Base-by-base conservation (phyloP, 2,329 filamentous ascomycete species). In the Aspergillus amoenus region DNA sequence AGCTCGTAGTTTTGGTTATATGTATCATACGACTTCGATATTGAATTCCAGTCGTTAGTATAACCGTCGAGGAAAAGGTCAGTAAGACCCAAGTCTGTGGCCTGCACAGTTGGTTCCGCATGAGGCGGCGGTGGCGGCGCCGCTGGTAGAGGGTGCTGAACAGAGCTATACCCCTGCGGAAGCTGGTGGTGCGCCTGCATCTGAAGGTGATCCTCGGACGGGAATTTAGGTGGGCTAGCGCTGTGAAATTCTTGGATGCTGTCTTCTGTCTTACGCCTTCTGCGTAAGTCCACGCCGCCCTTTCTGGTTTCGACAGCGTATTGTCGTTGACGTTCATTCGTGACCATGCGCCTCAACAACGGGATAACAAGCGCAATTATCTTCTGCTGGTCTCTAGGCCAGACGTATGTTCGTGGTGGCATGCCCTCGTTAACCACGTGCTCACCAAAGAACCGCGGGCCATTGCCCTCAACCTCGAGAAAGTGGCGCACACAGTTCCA, bases 301-400 rank as follows among this genome's bases (percentile, higher is more conserved):
- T 81, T 84, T 41, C 82, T 75, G 1, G 80, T 82, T 66, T 83
- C 81, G 30, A 83, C 79, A 1, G 82, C 82, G 67, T 85, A 85
- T 64, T 81, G 76, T 39, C 82, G 74, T 64, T 85, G 82, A 22
- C 82, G 75, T 66, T 85, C 83, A 57, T 85, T 85, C 15, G 82
- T 84, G 12, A 85, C 82, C 81, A 85, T 84, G 22, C 82, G 75
- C 56, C 82, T 71, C 57, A 85, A 72, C 45, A 85, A 67, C 12
- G 82, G 82, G 59, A 82, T 84, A n/a, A 84, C 79, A 21, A 83
- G 70, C n/a, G 78, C 76, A 41, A 85, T 81, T 49, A 85, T 82
- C 58, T 80, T 79, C 55, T 82, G 80, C 49, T 78, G 77, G 61
- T 85, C 81, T 46, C 75, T 72, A 3, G 83, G 82, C 82, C 82